These are phyloP conservation scores for Fusarium ambrosium DNA, from an alignment of 2,329 filamentous ascomycete genomes.

Conservation along the genomic window DNA sequence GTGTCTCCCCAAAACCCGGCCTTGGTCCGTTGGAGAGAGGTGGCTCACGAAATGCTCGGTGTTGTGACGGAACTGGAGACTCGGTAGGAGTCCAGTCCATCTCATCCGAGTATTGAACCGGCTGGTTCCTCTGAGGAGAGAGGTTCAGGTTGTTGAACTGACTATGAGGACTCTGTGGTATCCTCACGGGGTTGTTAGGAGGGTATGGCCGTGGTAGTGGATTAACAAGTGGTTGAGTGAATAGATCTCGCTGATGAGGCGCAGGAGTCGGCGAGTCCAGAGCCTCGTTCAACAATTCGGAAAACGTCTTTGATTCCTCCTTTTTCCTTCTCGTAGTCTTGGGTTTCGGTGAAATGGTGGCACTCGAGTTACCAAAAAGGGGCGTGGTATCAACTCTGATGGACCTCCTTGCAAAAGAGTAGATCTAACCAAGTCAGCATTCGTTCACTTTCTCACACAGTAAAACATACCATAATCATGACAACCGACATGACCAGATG, in stretches of 20 bases:
- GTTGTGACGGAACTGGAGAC: conserved; percentile 54
- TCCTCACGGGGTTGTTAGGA: conserved; percentile 25
- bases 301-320: conserved; percentile 58
- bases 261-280: conserved; percentile 44
- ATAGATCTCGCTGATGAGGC: conserved; percentile 29
- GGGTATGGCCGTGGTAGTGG: conserved; percentile 35
- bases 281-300: conserved; percentile 55
- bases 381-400: conserved; percentile 71
- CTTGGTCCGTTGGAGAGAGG: conserved; percentile 56
- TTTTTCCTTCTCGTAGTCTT: conserved; percentile 40
- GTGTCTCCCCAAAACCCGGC: conserved; percentile 61
- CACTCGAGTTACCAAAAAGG: conserved; percentile 58
- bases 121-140: conserved; percentile 29
- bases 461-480: conserved; percentile 65
- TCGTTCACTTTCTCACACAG: neutral
- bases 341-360: conserved; percentile 43
- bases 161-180: conserved; percentile 13
- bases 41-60: conserved; percentile 67
- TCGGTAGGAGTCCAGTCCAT: conserved; percentile 82
- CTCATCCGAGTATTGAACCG: conserved; percentile 62
- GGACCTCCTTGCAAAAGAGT: conserved; percentile 57
- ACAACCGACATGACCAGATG: conserved; percentile 69
- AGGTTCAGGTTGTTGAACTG: conserved; percentile 36
- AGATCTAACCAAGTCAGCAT: conserved; percentile 57
- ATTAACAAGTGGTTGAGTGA: conserved; percentile 32